phyloP scores from a whole-genome alignment of 352 stramenopile genomes.

The Globisporangium carolinianum region DNA sequence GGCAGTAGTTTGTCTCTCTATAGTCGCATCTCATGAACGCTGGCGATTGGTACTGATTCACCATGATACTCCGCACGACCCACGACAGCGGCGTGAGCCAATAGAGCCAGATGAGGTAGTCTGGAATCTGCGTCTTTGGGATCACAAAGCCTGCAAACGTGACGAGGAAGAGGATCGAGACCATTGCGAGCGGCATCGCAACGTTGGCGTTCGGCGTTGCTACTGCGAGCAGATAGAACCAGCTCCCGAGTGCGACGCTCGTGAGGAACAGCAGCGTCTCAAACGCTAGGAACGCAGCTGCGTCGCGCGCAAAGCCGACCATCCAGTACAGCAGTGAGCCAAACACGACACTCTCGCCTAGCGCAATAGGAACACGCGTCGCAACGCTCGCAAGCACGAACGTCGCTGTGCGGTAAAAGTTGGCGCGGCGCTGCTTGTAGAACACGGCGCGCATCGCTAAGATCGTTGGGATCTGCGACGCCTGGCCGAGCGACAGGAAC shows the following conservation, averaged over 20 bases:
- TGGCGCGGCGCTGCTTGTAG: constrained; percentile 73
- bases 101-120: constrained; percentile 21
- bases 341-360: constrained; percentile 58
- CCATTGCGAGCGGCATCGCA: constrained; percentile 34
- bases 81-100: constrained; percentile 35
- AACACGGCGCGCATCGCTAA: constrained; percentile 48
- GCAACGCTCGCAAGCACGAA: constrained; percentile 52
- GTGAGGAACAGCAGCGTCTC: constrained; percentile 30
- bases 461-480: constrained; percentile 69
- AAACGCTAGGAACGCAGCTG: constrained; percentile 30
- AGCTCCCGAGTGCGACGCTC: constrained; percentile 41
- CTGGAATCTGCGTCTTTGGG: constrained; percentile 33
- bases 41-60: constrained; percentile 17
- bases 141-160: constrained; percentile 53
- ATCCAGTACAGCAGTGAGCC: constrained; percentile 74
- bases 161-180: constrained; percentile 39
- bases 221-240: constrained; percentile 40
- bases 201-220: constrained; percentile 25
- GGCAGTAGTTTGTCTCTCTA: constrained; percentile 14
- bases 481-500: constrained; percentile 65
- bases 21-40: constrained; percentile 12
- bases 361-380: constrained; percentile 21
- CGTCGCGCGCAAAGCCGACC: constrained; percentile 31
- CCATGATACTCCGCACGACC: constrained; percentile 24
- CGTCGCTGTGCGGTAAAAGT: constrained; percentile 60